Evolutionary conservation across 2,329 filamentous ascomycete species (phyloP), one percentile per base, ranked within the genome.

Genomic region (Geoglossum cookeanum): DNA sequence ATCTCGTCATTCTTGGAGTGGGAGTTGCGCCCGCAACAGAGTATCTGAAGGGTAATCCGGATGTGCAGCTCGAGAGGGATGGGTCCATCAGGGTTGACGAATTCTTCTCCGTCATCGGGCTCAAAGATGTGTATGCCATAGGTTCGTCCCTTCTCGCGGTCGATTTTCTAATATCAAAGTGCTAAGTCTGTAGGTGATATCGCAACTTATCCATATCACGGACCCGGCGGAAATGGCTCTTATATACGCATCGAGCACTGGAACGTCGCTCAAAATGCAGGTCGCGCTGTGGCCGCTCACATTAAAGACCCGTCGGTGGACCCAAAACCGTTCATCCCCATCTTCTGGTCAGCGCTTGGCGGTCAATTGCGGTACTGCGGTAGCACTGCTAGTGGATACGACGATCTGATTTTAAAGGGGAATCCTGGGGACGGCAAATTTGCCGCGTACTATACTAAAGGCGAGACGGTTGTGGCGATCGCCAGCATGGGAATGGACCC

Each of bases 321-420:
- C 60, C 75, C 81, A 0, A 81, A 85, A 63, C 75, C 79, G 1
- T 96, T 95, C 70, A 91, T 92, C 58, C 92, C 92, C 0, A 79
- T 98, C 55, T 98, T 98, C 75, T 98, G 92, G 92, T 95, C 88
- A 1, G 92, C 92, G 0, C 73, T 98, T 4, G 88, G 90, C 4
- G 78, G 82, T 4, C 92, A 98, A 71, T 71, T 98, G 64, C 80
- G 92, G 51, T 98, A 98, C 75, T 95, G 89, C 66, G 92, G 92
- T 11, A 92, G 91, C 72, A 88, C 90, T 0, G 71, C 75, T 0
- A 78, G 80, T 57, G 91, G 91, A 0, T 97, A 80, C 73, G 92
- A 98, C 66, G 89, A 94, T 63, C 66, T 96, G 3, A 76, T 97
- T 0, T 64, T 98, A 9, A 78, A 85, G 55, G 91, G 91, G 11